Base-by-base conservation (phyloP, 2,329 filamentous ascomycete genomes). In the Pezicula rhizophila region DNA sequence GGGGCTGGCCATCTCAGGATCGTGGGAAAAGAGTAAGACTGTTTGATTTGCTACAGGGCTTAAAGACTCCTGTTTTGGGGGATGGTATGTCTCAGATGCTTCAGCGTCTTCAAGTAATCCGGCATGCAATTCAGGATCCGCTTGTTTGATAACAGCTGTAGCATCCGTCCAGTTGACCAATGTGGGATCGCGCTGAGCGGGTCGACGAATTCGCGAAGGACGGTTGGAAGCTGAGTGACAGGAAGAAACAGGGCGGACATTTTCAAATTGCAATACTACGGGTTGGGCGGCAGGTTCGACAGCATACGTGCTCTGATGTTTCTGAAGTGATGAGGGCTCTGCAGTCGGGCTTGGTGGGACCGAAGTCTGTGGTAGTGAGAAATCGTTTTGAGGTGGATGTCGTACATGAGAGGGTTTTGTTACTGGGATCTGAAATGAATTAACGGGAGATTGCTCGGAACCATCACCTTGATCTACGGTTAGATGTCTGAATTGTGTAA, bases 141-240 rank as follows among this genome's bases (percentile, higher is more conserved):
- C 18, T 10, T 53, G 50, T 52, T 60, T 55, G 14, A 63, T 59
- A 8, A 51, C 48, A 25, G 57, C 53, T 15, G 60, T 54, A n/a
- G 60, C 61, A 35, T 63, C 53, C n/a, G 54, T 53, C 62, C 61
- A 64, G 48, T 51, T 60, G 23, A 63, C 49, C 8, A 63, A 53
- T 33, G 49, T 54, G 8, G 59, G 54, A 43, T 61, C 60, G 20
- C 52, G 51, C 31, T 59, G 53, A 11, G 50, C 52, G 43, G 59
- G 61, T 42, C 52, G 59, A 25, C 58, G 50, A 42, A 52, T 25
- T 40, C 59, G 51, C 23, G 41, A 35, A 38, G 59, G 54, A 12
- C 52, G 50, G 23, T 50, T 12, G 14, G 43, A 37, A 14, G 35
- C 34, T 20, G 43, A 37, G 18, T 17, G 28, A 20, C n/a, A 33